phyloP scores from a whole-genome alignment of 805 yeast species.

The Monosporozyma unispora region DNA sequence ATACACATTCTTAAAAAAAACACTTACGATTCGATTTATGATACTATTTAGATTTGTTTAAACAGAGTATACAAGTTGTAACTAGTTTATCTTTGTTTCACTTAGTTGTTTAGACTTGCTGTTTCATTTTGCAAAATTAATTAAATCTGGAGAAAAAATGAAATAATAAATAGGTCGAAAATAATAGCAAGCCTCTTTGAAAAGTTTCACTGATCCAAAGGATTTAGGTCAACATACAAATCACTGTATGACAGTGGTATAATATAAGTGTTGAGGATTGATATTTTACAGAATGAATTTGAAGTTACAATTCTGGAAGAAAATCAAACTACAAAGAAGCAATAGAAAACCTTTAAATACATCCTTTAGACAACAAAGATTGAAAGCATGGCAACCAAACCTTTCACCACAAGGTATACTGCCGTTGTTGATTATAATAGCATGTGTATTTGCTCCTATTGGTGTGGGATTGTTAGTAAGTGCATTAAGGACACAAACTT shows the following conservation, averaged over 20 bases:
- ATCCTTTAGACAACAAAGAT: conserved; percentile 65
- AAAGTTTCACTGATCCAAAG: background rate
- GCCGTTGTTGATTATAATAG: conserved; percentile 66
- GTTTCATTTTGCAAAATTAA: too few species aligned
- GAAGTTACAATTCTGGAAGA: background rate
- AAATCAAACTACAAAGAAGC: background rate
- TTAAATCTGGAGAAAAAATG: too few species aligned
- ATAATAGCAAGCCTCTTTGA: background rate
- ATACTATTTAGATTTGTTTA: too few species aligned
- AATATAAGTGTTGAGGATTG: background rate
- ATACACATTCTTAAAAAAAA: too few species aligned
- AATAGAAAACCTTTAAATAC: conserved; percentile 52
- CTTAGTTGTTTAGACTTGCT: too few species aligned
- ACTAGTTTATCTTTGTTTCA: too few species aligned
- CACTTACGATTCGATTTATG: too few species aligned
- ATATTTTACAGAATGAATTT: background rate
- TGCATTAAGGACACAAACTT: conserved; percentile 60
- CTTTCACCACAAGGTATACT: conserved; percentile 88
- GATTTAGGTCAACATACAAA: background rate
- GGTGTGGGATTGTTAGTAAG: conserved; percentile 78
- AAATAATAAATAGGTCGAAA: background rate
- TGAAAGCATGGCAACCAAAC: conserved; percentile 70
- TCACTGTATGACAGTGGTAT: background rate
- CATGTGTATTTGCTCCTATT: conserved; percentile 76
- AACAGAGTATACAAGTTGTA: too few species aligned